Evolutionary conservation across 83 land plant genomes (phyloP), one percentile per base, ranked within the genome.

Genomic region (Picea engelmannii): DNA sequence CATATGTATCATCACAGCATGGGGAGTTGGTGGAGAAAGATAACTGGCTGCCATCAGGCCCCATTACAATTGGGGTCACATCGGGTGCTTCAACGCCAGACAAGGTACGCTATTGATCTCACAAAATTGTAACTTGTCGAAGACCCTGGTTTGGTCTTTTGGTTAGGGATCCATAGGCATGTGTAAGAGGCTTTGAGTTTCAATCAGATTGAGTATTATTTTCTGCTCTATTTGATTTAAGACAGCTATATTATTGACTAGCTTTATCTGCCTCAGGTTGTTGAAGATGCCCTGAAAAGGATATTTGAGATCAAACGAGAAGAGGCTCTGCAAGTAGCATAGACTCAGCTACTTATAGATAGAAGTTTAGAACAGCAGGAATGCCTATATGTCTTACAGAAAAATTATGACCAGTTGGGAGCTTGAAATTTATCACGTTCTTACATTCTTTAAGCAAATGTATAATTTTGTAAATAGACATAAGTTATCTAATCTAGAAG

Each of bases 61-160:
- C 94, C n/a, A 86, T 96, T 64, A 96, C 88, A 15, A 87, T 96
- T 59, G 99, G 99, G 25, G 69, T 96, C 15, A 96, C 98, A 63
- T 96, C 98, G 11, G 99, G 99, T 70, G 99, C 99, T 52, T 96
- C 99, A 59, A 95, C 99, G 7, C 99, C 99, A 24, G 99, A 96
- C 80, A 96, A 95, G 96, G 98, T 94, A 84, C 27, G 21, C 35
- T 71, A 49, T 71, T 42, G 24, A 71, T 68, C 73, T 35, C 15
- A 68, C 40, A 35, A 20, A 6, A 35, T 69, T 55, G 58, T 12
- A 55, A 55, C 58, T 55, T 55, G 58, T 13, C 3, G 13, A 55
- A 55, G 58, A 55, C 58, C 15, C 58, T 55, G 58, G 58, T 55
- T 55, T 55, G 58, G 38, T 69, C 47, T 21, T 73, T 44, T 18